Evolutionary conservation across 2,329 filamentous ascomycete species (phyloP).

Genomic region (Corinectria fuckeliana): DNA sequence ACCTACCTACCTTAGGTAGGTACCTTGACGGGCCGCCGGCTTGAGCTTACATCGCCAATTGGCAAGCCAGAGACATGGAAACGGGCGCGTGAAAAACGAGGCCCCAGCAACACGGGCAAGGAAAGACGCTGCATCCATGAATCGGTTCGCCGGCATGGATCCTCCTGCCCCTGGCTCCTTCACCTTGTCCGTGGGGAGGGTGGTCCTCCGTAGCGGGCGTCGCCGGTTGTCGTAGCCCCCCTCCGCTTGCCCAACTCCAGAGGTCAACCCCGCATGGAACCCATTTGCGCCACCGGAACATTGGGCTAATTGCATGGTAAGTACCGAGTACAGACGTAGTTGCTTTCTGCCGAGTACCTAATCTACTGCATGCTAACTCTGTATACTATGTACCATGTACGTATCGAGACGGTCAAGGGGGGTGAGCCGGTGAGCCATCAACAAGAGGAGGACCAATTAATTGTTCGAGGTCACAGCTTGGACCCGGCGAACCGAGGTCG

Average conservation of each 20-base stretch:
- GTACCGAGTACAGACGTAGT: too few species aligned
- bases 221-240: constrained; percentile 4
- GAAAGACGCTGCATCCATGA: too few species aligned
- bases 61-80: too few species aligned
- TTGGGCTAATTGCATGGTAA: too few species aligned
- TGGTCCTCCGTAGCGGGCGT: constrained; percentile 6
- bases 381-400: background rate
- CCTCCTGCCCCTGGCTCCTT: constrained; percentile 10
- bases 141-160: too few species aligned
- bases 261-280: constrained; percentile 31
- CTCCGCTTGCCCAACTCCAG: constrained; percentile 22
- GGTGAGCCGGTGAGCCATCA: background rate
- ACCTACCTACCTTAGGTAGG: background rate
- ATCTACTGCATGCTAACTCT: background rate
- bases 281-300: constrained; percentile 7
- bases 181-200: constrained; percentile 22
- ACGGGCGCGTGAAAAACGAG: too few species aligned
- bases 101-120: too few species aligned
- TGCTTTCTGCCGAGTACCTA: constrained; percentile 7
- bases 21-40: background rate
- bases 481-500: constrained; percentile 8
- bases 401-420: background rate
- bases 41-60: too few species aligned
- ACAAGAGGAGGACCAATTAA: too few species aligned
- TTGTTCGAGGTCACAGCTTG: background rate